Evolutionary conservation across 2,329 filamentous ascomycete genomes (phyloP).

Genomic region (Neocatenulostroma microsporum): DNA sequence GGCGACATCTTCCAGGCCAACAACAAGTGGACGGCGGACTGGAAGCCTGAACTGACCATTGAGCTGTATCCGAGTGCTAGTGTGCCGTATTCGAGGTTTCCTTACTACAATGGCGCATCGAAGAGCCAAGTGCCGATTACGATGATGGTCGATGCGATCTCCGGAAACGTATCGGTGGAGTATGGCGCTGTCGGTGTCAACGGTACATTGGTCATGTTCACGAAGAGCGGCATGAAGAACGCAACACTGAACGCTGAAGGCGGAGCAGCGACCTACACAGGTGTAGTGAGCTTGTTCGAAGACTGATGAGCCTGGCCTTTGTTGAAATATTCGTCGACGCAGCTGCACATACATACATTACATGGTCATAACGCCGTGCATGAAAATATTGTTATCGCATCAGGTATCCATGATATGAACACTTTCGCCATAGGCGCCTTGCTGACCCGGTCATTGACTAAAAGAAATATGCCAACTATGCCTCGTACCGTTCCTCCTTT

Average conservation of each 20-base stretch:
- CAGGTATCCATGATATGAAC: too few species aligned
- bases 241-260: not conserved
- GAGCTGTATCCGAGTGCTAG: conserved; percentile 29
- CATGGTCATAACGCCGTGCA: too few species aligned
- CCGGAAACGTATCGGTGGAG: not conserved
- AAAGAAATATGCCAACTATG: too few species aligned
- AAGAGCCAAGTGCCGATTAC: not conserved
- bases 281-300: too few species aligned
- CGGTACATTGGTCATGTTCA: not conserved
- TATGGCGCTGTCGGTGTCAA: not conserved
- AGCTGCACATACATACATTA: too few species aligned
- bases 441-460: too few species aligned
- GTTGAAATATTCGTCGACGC: too few species aligned
- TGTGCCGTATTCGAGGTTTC: conserved; percentile 20
- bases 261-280: too few species aligned
- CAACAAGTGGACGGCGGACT: conserved; percentile 28
- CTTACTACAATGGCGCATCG: conserved; percentile 21
- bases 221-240: not conserved
- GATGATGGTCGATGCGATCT: not conserved
- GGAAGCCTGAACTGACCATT: conserved; percentile 25
- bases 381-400: too few species aligned
- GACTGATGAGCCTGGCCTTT: too few species aligned
- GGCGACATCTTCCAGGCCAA: conserved; percentile 31
- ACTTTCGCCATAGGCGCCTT: too few species aligned
- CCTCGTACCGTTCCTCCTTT: too few species aligned